Percentiles rank a stretch among this genome's conserved stretches.
Evolutionary conservation across 495 filamentous ascomycete genomes (phyloP).

Genomic region (Penicillium dipodomyicola): DNA sequence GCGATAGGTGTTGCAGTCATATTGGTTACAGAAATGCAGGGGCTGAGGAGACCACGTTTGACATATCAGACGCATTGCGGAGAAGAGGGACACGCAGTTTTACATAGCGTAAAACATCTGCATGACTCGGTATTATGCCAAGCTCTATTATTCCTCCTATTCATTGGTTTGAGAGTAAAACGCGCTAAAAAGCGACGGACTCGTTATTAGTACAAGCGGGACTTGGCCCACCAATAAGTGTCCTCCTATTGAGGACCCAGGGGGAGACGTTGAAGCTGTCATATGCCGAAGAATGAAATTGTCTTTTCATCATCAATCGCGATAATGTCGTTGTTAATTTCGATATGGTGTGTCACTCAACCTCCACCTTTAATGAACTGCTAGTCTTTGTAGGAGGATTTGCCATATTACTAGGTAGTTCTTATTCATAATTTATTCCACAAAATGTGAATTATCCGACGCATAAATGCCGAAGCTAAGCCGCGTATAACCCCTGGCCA

Average conservation of each 20-base stretch:
- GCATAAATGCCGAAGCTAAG: background rate
- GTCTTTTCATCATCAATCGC: background rate
- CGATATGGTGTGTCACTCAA: background rate
- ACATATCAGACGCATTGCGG: no score
- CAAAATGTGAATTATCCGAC: background rate
- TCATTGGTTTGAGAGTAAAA: background rate
- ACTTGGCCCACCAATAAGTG: background rate
- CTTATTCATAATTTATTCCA: background rate
- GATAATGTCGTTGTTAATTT: background rate
- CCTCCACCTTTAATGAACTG: background rate
- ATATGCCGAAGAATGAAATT: background rate
- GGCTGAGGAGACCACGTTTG: background rate
- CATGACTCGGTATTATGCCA: background rate
- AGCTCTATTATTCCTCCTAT: background rate
- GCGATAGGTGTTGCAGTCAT: background rate
- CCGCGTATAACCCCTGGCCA: background rate
- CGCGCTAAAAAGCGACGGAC: background rate
- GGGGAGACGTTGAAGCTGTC: background rate
- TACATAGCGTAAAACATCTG: background rate
- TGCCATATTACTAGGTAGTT: background rate
- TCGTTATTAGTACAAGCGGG: background rate
- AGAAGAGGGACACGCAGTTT: no score
- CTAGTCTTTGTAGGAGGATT: background rate
- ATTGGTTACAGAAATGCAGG: background rate
- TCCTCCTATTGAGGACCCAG: background rate